Conservation (phyloP, 345 rosid species). For the Xanthoceras sorbifolium region DNA sequence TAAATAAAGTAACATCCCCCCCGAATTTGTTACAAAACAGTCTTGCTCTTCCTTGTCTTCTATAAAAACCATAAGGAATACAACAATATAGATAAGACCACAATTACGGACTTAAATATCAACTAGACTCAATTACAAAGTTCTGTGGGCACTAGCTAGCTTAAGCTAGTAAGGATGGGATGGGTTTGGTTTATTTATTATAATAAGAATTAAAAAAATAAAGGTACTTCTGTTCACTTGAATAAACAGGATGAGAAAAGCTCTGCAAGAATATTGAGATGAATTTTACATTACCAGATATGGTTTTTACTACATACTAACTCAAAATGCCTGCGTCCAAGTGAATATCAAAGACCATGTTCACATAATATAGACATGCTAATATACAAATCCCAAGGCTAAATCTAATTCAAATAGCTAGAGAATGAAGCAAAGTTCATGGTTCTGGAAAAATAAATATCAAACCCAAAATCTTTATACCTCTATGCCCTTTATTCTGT, state of each 20-base stretch:
- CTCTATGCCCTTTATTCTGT: not conserved
- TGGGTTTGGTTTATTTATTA: not conserved
- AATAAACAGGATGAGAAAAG: not conserved
- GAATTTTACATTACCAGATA: too few species aligned
- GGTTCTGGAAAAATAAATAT: not conserved
- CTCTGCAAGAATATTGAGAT: not conserved
- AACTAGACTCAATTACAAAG: not conserved
- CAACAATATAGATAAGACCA: not conserved
- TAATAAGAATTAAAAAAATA: not conserved
- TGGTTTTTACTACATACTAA: not conserved
- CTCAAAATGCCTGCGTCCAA: not conserved
- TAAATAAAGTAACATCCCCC: not conserved
- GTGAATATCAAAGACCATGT: not conserved
- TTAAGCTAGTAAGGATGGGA: not conserved
- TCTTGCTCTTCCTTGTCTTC: not conserved
- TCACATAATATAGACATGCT: not conserved
- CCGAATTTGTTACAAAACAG: not conserved
- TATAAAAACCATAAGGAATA: not conserved
- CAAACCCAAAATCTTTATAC: slow-evolving; percentile 2
- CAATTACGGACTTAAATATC: not conserved
- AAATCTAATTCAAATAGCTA: not conserved
- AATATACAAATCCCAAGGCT: not conserved
- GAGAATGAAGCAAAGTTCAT: not conserved
- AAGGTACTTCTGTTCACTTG: not conserved
- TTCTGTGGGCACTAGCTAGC: not conserved